Conservation (phyloP, 2,329 filamentous ascomycete species). For the Alternaria sp. region DNA sequence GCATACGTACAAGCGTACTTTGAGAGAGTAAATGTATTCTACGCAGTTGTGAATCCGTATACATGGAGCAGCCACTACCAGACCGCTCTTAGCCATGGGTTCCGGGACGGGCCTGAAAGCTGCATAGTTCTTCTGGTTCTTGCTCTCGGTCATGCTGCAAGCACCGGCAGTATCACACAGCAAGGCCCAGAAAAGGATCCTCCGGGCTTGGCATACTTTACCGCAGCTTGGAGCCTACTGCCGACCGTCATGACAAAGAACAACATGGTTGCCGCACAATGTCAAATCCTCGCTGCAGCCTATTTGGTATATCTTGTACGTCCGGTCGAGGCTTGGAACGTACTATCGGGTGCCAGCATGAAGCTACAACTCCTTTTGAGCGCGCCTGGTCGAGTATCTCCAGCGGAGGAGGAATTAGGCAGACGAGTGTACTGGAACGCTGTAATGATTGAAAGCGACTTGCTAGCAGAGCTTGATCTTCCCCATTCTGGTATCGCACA, state of each 20-base stretch:
- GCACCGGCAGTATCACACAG: slow-evolving; percentile 77
- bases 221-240: slow-evolving; percentile 78
- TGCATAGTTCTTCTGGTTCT: slow-evolving; percentile 82
- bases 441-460: slow-evolving; percentile 78
- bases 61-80: slow-evolving; percentile 80
- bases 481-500: slow-evolving; percentile 84
- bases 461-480: slow-evolving; percentile 80
- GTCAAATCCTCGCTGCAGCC: slow-evolving; percentile 79
- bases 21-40: slow-evolving; percentile 82
- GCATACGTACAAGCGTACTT: slow-evolving; percentile 83
- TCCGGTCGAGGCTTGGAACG: slow-evolving; percentile 82
- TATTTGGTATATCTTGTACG: slow-evolving; percentile 85
- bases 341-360: slow-evolving; percentile 80
- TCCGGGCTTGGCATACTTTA: slow-evolving; percentile 80
- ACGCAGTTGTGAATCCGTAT: slow-evolving; percentile 83
- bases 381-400: slow-evolving; percentile 73
- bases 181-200: slow-evolving; percentile 73
- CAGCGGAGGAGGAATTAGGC: slow-evolving; percentile 74
- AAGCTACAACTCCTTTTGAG: slow-evolving; percentile 82
- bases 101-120: slow-evolving; percentile 80
- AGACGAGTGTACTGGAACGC: slow-evolving; percentile 87
- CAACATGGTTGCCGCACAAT: slow-evolving; percentile 79
- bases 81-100: slow-evolving; percentile 76
- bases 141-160: slow-evolving; percentile 77
- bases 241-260: slow-evolving; percentile 82